phyloP scores from a whole-genome alignment of 768 basidiomycete genomes.

The Lactarius hatsudake region DNA sequence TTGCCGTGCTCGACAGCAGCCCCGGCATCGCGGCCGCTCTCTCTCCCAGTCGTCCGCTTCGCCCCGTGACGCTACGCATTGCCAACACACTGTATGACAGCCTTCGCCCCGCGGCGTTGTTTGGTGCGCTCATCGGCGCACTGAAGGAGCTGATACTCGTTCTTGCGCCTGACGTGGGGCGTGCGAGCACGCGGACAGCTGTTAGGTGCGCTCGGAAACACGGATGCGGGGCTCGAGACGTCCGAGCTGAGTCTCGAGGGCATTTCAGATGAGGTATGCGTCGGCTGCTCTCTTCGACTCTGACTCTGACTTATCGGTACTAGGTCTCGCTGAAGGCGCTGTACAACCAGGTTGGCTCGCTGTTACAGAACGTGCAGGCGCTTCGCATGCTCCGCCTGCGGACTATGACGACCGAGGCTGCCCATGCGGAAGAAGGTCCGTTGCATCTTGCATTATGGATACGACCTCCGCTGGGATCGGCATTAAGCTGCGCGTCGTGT shows the following conservation, averaged over 20 bases:
- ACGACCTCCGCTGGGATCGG: too few species aligned
- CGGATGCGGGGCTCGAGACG: constrained; percentile 26
- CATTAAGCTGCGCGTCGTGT: too few species aligned
- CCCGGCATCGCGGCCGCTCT: constrained; percentile 25
- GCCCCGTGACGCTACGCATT: constrained; percentile 30
- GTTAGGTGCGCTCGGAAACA: constrained; percentile 33
- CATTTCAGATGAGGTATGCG: constrained; percentile 34
- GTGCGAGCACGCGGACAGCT: constrained; percentile 34
- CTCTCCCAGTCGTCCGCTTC: constrained; percentile 32
- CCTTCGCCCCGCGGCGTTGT: constrained; percentile 34
- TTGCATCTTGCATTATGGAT: too few species aligned
- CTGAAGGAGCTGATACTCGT: constrained; percentile 26
- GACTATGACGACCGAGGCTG: too few species aligned
- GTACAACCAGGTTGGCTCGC: constrained; percentile 32
- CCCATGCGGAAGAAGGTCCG: too few species aligned
- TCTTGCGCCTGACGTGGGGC: constrained; percentile 31
- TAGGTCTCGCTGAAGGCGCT: constrained; percentile 28
- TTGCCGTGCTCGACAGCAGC: constrained; percentile 27
- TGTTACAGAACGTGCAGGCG: constrained; percentile 30
- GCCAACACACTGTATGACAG: constrained; percentile 37
- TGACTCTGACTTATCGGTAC: background rate
- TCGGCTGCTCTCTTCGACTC: too few species aligned
- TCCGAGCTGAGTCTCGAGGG: constrained; percentile 30
- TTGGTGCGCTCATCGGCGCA: constrained; percentile 28
- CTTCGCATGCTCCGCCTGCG: too few species aligned